phyloP scores from a whole-genome alignment of 2,329 filamentous ascomycete species.

The Epichloe brachyelytri region DNA sequence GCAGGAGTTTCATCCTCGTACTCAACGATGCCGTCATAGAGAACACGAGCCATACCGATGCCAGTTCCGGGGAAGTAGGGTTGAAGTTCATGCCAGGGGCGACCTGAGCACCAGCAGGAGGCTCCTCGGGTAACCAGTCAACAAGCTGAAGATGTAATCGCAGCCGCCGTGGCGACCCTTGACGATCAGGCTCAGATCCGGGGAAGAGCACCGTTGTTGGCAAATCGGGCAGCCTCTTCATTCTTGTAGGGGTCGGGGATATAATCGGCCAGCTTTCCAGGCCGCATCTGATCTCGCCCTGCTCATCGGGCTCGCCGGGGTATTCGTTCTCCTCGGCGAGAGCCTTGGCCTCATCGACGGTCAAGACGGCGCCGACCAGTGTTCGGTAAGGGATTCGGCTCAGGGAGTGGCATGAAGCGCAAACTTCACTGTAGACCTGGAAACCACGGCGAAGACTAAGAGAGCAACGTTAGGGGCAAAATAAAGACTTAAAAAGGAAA shows the following conservation, averaged over 20 bases:
- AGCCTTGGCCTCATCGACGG: conserved; percentile 94
- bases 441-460: conserved; percentile 90
- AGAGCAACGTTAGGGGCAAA: background rate
- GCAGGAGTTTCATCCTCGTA: conserved; percentile 95
- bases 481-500: background rate
- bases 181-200: conserved; percentile 93
- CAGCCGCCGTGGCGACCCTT: conserved; percentile 96
- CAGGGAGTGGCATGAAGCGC: conserved; percentile 94
- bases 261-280: conserved; percentile 97
- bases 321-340: conserved; percentile 98
- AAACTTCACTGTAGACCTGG: conserved; percentile 98
- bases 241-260: conserved; percentile 94
- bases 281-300: conserved; percentile 98
- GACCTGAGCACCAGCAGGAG: conserved; percentile 77
- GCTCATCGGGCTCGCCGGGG: conserved; percentile 92
- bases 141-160: conserved; percentile 94
- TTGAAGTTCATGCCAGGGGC: conserved; percentile 96
- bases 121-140: conserved; percentile 98
- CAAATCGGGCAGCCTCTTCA: conserved; percentile 92
- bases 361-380: conserved; percentile 83
- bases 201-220: conserved; percentile 98
- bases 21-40: conserved; percentile 94
- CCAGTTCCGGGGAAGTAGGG: conserved; percentile 98
- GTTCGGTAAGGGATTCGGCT: conserved; percentile 86
- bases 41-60: conserved; percentile 96